phyloP scores from a whole-genome alignment of 352 stramenopile genomes.

The Plasmopara muralis region DNA sequence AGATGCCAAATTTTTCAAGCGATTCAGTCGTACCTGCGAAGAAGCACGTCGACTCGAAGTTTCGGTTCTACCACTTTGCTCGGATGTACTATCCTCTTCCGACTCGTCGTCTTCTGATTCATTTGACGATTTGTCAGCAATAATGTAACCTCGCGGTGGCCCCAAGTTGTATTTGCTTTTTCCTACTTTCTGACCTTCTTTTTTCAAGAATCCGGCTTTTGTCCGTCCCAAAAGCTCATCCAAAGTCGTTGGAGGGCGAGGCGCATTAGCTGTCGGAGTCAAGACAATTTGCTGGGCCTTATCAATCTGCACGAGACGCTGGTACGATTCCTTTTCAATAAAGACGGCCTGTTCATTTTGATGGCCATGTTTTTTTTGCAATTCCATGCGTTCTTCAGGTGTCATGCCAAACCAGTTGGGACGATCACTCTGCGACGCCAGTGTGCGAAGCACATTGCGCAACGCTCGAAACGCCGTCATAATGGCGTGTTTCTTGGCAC shows the following conservation, averaged over 20 bases:
- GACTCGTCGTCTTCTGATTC: slow-evolving; percentile 10
- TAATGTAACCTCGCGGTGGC: slow-evolving; percentile 11
- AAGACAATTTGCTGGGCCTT: slow-evolving; percentile 16
- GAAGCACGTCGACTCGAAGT: slow-evolving; percentile 13
- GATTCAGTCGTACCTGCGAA: slow-evolving; percentile 7
- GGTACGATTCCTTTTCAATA: slow-evolving; percentile 28
- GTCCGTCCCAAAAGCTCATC: slow-evolving; percentile 17
- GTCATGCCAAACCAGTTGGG: slow-evolving; percentile 38
- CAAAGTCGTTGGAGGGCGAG: slow-evolving; percentile 15
- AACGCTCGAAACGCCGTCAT: slow-evolving; percentile 29
- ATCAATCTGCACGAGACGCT: slow-evolving; percentile 26
- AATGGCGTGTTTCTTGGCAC: slow-evolving; percentile 29
- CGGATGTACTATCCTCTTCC: slow-evolving; percentile 7
- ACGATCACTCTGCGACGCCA: slow-evolving; percentile 24
- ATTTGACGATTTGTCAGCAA: slow-evolving; percentile 15
- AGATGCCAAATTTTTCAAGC: slow-evolving; percentile 3
- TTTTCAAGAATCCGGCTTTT: slow-evolving; percentile 11
- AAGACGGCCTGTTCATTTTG: slow-evolving; percentile 28
- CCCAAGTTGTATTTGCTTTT: slow-evolving; percentile 14
- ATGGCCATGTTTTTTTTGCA: slow-evolving; percentile 28
- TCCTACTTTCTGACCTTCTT: slow-evolving; percentile 5
- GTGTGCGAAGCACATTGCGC: slow-evolving; percentile 21
- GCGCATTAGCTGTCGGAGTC: slow-evolving; percentile 14
- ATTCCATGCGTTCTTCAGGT: slow-evolving; percentile 24
- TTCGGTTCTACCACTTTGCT: slow-evolving; percentile 10